phyloP scores from a whole-genome alignment of 192 early-diverging fungal species.

The Dissophora globulifera region DNA sequence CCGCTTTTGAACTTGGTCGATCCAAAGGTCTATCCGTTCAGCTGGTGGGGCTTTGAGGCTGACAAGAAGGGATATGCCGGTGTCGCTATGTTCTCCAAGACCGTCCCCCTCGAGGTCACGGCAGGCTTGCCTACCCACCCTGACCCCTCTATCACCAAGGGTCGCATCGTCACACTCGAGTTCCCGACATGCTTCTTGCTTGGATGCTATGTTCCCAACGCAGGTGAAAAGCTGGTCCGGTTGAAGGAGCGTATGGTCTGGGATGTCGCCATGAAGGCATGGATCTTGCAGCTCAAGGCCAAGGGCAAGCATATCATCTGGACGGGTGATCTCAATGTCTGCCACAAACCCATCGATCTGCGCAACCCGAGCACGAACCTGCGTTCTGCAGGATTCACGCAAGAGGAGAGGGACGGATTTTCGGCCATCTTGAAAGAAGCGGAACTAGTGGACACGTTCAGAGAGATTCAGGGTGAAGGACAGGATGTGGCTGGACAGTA shows the following conservation, averaged over 20 bases:
- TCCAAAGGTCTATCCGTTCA: slow-evolving; percentile 72
- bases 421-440: slow-evolving; percentile 64
- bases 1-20: slow-evolving; percentile 67
- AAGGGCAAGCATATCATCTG: slow-evolving; percentile 79
- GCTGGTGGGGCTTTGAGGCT: slow-evolving; percentile 70
- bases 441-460: slow-evolving; percentile 75
- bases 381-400: slow-evolving; percentile 84
- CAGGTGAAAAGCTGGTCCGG: slow-evolving; percentile 76
- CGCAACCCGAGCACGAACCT: slow-evolving; percentile 77
- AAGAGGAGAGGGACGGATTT: slow-evolving; percentile 83
- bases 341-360: slow-evolving; percentile 80
- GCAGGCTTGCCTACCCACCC: slow-evolving; percentile 69
- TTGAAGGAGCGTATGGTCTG: slow-evolving; percentile 74
- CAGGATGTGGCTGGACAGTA: slow-evolving; percentile 60
- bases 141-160: slow-evolving; percentile 58
- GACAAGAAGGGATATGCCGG: slow-evolving; percentile 87
- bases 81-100: slow-evolving; percentile 81
- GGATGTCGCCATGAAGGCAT: slow-evolving; percentile 71
- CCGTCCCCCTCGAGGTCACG: slow-evolving; percentile 69
- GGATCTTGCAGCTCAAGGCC: slow-evolving; percentile 72
- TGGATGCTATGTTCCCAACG: slow-evolving; percentile 84
- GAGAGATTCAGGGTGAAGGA: slow-evolving; percentile 75
- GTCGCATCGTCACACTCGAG: slow-evolving; percentile 78
- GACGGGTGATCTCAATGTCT: slow-evolving; percentile 88
- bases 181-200: slow-evolving; percentile 74